Evolutionary conservation across 306 rosid species (phyloP).

Genomic region (Mimosa bimucronata): DNA sequence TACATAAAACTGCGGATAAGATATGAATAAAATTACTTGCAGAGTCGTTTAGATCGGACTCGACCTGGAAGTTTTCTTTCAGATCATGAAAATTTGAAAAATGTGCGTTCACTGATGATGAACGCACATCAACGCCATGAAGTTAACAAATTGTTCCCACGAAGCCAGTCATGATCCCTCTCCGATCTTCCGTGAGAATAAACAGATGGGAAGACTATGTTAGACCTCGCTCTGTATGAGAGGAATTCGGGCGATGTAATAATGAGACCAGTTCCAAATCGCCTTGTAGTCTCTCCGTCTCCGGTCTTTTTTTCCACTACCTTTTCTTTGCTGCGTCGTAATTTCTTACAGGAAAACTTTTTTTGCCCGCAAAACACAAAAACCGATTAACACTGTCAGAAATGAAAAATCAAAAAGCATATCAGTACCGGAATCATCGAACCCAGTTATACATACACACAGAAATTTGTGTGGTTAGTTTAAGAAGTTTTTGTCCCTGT

Average conservation of each 20-base stretch:
- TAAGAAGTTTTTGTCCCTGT: too few relatives aligned
- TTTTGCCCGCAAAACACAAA: not conserved
- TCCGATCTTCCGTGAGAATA: slow-evolving; percentile 26
- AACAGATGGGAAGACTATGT: slow-evolving; percentile 6
- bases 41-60: slow-evolving; percentile 35
- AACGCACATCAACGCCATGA: slow-evolving; percentile 31
- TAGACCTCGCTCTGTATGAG: not conserved
- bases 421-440: too few relatives aligned
- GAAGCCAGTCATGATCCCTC: slow-evolving; percentile 17
- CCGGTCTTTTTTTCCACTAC: not conserved
- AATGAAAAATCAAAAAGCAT: too few relatives aligned
- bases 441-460: too few relatives aligned
- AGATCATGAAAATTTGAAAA: slow-evolving; percentile 35
- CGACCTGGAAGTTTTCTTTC: slow-evolving; percentile 29
- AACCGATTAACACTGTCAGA: not conserved
- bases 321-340: not conserved
- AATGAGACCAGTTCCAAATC: not conserved
- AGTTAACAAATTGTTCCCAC: slow-evolving; percentile 10
- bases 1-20: not conserved
- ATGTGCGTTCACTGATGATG: slow-evolving; percentile 43
- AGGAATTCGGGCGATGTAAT: not conserved
- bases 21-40: not conserved
- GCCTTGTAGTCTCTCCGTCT: not conserved
- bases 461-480: too few relatives aligned
- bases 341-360: not conserved